phyloP scores from a whole-genome alignment of 768 basidiomycete species.

The Arthromyces matolae region DNA sequence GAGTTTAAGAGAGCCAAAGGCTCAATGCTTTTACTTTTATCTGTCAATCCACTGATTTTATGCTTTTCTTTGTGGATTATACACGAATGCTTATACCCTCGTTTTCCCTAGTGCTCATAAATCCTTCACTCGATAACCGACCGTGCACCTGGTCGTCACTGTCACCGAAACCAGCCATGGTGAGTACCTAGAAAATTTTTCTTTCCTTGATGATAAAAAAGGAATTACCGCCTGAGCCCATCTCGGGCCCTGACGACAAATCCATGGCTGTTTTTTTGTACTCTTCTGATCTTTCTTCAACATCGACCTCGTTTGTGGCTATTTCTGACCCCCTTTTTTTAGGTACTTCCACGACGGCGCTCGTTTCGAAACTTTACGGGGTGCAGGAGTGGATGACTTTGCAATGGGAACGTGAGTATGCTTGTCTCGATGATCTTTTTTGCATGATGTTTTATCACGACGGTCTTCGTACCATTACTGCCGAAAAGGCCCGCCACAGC shows the following conservation, averaged over 20 bases:
- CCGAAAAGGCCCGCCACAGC: slow-evolving; percentile 95
- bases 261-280: slow-evolving; percentile 75
- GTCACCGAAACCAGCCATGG: slow-evolving; percentile 18
- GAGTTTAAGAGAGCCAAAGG: slow-evolving; percentile 79
- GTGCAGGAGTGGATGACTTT: no score
- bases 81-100: background rate
- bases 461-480: slow-evolving; percentile 84
- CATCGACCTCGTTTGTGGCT: slow-evolving; percentile 4
- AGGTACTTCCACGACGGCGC: background rate
- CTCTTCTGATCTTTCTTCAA: slow-evolving; percentile 45
- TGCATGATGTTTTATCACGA: slow-evolving; percentile 81
- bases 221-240: slow-evolving; percentile 86
- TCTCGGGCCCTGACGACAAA: slow-evolving; percentile 61
- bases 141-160: background rate
- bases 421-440: slow-evolving; percentile 5
- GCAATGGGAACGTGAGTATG: slow-evolving; percentile 31
- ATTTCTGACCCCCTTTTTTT: background rate
- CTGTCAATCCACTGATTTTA: slow-evolving; percentile 56
- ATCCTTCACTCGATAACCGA: rapidly evolving
- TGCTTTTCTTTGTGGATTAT: background rate
- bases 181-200: slow-evolving; percentile 27
- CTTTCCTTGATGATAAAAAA: slow-evolving; percentile 53
- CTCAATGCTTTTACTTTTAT: slow-evolving; percentile 67
- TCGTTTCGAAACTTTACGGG: background rate
- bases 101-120: background rate